phyloP scores from a whole-genome alignment of 148 eudicot genomes.

The Heliosperma pusillum region DNA sequence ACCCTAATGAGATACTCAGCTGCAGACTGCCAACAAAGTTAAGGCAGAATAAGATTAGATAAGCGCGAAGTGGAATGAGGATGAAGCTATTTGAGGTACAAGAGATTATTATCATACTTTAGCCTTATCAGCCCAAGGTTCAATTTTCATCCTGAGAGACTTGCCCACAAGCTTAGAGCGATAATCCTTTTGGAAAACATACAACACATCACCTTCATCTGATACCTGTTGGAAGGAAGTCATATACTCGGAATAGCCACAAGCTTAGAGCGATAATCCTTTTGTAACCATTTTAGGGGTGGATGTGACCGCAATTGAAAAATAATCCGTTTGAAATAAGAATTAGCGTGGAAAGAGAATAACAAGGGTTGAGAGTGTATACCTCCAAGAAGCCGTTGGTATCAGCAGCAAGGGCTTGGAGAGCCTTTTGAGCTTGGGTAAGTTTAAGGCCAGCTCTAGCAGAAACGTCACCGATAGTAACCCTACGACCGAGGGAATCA shows the following conservation, averaged over 20 bases:
- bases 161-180: constrained; percentile 82
- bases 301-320: too few species aligned
- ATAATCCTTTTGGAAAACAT: constrained; percentile 81
- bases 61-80: not conserved
- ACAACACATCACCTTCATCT: constrained; percentile 89
- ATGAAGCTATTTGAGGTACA: not conserved
- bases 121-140: constrained; percentile 75
- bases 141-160: constrained; percentile 80
- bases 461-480: constrained; percentile 84
- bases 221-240: too few species aligned
- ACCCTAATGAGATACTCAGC: constrained; percentile 86
- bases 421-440: constrained; percentile 72
- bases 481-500: constrained; percentile 67
- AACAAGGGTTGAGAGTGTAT: too few species aligned
- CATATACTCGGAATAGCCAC: too few species aligned
- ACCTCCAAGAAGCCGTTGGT: constrained; percentile 88
- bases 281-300: too few species aligned
- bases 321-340: too few species aligned
- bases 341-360: too few species aligned
- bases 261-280: too few species aligned
- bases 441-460: constrained; percentile 70
- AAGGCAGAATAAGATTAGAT: constrained; percentile 14
- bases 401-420: constrained; percentile 94
- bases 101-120: constrained; percentile 47
- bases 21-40: constrained; percentile 56